phyloP scores from a whole-genome alignment of 2,329 filamentous ascomycete genomes.

The Penicillium sp. region DNA sequence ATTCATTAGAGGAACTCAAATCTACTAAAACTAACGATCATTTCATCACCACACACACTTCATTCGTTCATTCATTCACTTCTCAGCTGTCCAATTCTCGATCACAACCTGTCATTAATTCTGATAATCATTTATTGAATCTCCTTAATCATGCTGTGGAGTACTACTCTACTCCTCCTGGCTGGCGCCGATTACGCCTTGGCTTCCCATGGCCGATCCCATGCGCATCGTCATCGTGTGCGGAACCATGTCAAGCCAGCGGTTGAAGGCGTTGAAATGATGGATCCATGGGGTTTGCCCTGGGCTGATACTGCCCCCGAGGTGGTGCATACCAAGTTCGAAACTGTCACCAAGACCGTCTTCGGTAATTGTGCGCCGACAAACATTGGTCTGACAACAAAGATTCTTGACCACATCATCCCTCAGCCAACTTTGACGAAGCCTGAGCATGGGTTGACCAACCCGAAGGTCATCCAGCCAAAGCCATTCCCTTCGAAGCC shows the following conservation, averaged over 20 bases:
- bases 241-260: conserved; percentile 14
- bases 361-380: conserved; percentile 17
- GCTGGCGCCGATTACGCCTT: conserved; percentile 26
- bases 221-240: conserved; percentile 27
- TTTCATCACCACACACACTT: background rate
- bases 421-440: background rate
- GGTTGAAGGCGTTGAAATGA: conserved; percentile 4
- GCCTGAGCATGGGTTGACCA: too few species aligned
- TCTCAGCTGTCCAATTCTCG: background rate
- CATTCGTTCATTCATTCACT: background rate
- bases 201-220: conserved; percentile 22
- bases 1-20: background rate
- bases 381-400: conserved; percentile 5
- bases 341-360: conserved; percentile 22
- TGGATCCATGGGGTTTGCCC: conserved; percentile 8
- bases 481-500: background rate
- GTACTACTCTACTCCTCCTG: conserved; percentile 21
- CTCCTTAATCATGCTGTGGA: background rate
- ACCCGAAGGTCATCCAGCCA: conserved; percentile 1
- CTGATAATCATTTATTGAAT: background rate
- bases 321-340: conserved; percentile 15
- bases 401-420: background rate
- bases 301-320: background rate
- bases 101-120: background rate
- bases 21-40: background rate